Evolutionary conservation across 805 yeast species (phyloP).

Genomic region (Saccharomycopsis selenospora): DNA sequence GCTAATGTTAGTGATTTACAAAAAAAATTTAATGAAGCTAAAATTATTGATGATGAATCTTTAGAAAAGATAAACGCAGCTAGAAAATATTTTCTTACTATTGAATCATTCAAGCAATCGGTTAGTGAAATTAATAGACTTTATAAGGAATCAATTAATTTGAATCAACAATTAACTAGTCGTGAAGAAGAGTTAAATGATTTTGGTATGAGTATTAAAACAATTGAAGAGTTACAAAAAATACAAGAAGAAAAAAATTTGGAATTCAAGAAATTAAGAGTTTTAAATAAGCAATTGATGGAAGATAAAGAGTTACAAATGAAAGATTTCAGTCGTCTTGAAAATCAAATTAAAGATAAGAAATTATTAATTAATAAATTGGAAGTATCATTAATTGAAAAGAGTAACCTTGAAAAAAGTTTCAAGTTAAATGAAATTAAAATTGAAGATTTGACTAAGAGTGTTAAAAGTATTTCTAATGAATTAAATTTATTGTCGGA

Average conservation of each 20-base stretch:
- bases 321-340: constrained; percentile 39
- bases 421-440: constrained; percentile 32
- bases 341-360: constrained; percentile 46
- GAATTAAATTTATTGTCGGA: not conserved
- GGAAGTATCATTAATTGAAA: constrained; percentile 45
- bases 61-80: constrained; percentile 1
- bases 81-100: not conserved
- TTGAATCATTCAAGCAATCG: constrained; percentile 22
- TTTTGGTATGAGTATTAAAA: constrained; percentile 23
- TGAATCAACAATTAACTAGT: constrained; percentile 27
- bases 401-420: constrained; percentile 33
- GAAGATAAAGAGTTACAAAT: constrained; percentile 41
- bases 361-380: constrained; percentile 44
- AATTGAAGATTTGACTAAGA: constrained; percentile 23
- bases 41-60: constrained; percentile 12
- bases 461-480: constrained; percentile 12
- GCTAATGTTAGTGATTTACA: constrained; percentile 22
- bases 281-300: constrained; percentile 26
- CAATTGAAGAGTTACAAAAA: constrained; percentile 42
- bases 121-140: constrained; percentile 33
- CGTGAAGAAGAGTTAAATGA: constrained; percentile 32
- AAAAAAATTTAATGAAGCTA: constrained; percentile 11
- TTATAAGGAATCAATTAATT: constrained; percentile 27
- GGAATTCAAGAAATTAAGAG: constrained; percentile 37
- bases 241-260: constrained; percentile 32